phyloP scores from a whole-genome alignment of 1,139 yeast genomes.

The Lodderomyces margitis region DNA sequence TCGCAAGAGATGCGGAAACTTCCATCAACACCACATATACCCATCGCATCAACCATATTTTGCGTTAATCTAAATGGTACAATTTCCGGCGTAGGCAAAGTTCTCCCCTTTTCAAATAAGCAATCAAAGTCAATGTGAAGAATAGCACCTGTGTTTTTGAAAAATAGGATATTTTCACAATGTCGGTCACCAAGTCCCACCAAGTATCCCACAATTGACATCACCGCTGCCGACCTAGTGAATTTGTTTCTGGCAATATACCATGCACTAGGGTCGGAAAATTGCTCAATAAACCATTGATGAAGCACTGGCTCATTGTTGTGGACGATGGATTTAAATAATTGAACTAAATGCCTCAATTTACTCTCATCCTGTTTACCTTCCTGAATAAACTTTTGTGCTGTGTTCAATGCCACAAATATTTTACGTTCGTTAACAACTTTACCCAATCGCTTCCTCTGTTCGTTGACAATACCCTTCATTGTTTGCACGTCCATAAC shows the following conservation, averaged over 20 bases:
- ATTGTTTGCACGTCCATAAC: constrained; percentile 82
- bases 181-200: constrained; percentile 94
- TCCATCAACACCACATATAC: constrained; percentile 89
- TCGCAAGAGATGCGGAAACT: constrained; percentile 83
- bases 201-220: constrained; percentile 96
- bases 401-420: constrained; percentile 37
- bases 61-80: constrained; percentile 93
- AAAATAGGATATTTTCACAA: constrained; percentile 82
- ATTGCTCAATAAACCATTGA: constrained; percentile 84
- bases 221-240: constrained; percentile 84
- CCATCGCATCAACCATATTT: constrained; percentile 88
- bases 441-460: constrained; percentile 39
- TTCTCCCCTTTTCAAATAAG: constrained; percentile 79
- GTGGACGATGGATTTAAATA: constrained; percentile 31
- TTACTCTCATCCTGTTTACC: constrained; percentile 14
- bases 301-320: constrained; percentile 74
- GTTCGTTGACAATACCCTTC: constrained; percentile 59
- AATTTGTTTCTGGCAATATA: constrained; percentile 72
- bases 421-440: constrained; percentile 31
- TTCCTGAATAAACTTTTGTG: constrained; percentile 36
- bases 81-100: constrained; percentile 76
- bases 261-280: constrained; percentile 91
- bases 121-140: constrained; percentile 97
- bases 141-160: constrained; percentile 72
- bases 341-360: constrained; percentile 21